Percentiles rank a stretch among this genome's conserved stretches.
These are phyloP conservation scores for Onygena corvina DNA, from an alignment of 2,329 filamentous ascomycete species.

Conservation along the genomic window DNA sequence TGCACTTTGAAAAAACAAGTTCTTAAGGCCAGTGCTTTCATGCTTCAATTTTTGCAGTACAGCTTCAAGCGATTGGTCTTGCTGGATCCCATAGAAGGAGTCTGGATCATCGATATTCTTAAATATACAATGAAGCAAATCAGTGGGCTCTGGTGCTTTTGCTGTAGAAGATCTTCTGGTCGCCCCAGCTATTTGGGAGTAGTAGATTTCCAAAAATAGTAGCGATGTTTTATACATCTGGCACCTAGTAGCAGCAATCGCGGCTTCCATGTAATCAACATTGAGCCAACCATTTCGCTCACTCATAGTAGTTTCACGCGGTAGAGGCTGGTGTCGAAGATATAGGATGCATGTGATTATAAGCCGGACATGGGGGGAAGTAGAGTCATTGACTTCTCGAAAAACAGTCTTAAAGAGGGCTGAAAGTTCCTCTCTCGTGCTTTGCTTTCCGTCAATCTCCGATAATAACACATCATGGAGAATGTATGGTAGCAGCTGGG, in stretches of 20 bases:
- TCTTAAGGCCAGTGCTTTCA: constrained; percentile 76
- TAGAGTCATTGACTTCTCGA: constrained; percentile 28
- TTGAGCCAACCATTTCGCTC: constrained; percentile 79
- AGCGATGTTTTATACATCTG: constrained; percentile 80
- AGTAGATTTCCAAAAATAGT: constrained; percentile 64
- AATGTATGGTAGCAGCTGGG: constrained; percentile 67
- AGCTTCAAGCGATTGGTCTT: constrained; percentile 61
- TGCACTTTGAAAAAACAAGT: constrained; percentile 78
- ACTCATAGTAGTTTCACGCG: constrained; percentile 63
- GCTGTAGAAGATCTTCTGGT: constrained; percentile 56
- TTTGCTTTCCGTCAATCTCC: constrained; percentile 51
- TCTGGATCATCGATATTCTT: constrained; percentile 92
- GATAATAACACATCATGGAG: constrained; percentile 66
- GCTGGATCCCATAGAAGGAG: constrained; percentile 81
- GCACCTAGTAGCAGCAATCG: constrained; percentile 61
- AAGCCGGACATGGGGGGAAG: constrained; percentile 54
- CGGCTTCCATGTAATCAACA: constrained; percentile 59
- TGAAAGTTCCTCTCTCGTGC: constrained; percentile 53
- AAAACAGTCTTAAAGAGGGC: constrained; percentile 55
- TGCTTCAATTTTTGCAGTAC: constrained; percentile 77
- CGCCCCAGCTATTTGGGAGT: constrained; percentile 44
- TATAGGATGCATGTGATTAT: constrained; percentile 74
- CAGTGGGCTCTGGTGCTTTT: constrained; percentile 45
- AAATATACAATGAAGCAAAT: constrained; percentile 70
- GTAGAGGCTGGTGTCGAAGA: constrained; percentile 65